These are phyloP conservation scores for Tylopilus sp. DNA, from an alignment of 768 basidiomycete species.

Conservation along the genomic window DNA sequence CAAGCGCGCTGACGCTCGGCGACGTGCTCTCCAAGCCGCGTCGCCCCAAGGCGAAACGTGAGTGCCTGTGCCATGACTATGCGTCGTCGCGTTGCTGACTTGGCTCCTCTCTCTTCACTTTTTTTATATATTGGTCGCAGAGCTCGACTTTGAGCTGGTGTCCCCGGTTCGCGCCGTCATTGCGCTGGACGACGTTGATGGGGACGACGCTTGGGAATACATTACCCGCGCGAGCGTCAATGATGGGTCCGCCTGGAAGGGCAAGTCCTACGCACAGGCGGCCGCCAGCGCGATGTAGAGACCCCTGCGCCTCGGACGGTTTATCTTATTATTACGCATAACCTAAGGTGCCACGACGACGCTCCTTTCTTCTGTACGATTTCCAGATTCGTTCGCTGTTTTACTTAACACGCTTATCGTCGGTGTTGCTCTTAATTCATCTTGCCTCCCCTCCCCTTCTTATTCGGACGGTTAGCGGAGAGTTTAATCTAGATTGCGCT, in stretches of 20 bases:
- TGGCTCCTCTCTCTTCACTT: neutral
- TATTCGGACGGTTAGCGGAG: neutral
- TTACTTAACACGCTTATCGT: neutral
- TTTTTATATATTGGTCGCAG: no score
- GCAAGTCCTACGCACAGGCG: conserved; percentile 32
- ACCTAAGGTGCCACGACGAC: conserved; percentile 14
- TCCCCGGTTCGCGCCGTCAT: conserved; percentile 31
- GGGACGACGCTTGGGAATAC: conserved; percentile 33
- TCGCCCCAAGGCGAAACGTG: conserved; percentile 23
- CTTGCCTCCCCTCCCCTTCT: conserved; percentile 4
- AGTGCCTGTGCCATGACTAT: conserved; percentile 1
- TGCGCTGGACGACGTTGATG: conserved; percentile 28
- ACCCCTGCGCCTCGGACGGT: neutral
- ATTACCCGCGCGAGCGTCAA: conserved; percentile 26
- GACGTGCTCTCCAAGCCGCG: conserved; percentile 27
- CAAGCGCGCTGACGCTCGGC: conserved; percentile 21
- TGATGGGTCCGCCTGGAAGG: conserved; percentile 29
- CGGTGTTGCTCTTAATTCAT: conserved; percentile 15
- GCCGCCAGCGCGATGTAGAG: conserved; percentile 23
- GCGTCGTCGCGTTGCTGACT: neutral
- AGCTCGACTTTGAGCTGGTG: conserved; percentile 28
- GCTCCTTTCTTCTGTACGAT: conserved; percentile 16
- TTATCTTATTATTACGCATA: neutral
- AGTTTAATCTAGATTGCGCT: conserved; percentile 7
- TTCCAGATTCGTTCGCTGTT: conserved; percentile 12